Percentiles rank a stretch among this genome's conserved stretches.
Conservation (phyloP, 305 asterid genomes). For the Fraxinus xanthoxyloides region DNA sequence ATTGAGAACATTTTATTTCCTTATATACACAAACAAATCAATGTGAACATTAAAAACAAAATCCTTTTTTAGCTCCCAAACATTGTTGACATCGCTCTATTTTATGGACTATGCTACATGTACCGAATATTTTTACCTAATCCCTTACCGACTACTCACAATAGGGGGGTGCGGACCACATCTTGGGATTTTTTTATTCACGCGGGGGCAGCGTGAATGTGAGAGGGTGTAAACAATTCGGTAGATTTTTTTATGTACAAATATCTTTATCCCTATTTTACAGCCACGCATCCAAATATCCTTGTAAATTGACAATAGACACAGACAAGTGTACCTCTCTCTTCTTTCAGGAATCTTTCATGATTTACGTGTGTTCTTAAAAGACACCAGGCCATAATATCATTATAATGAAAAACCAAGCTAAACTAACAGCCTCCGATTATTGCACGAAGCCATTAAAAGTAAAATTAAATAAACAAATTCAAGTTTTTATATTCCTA, state of each 20-base stretch:
- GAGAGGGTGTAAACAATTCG: too few species aligned
- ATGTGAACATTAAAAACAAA: neutral
- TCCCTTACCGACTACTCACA: too few species aligned
- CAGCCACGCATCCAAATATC: neutral
- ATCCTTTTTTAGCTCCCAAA: neutral
- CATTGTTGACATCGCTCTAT: neutral
- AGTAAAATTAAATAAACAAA: neutral
- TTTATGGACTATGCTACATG: neutral
- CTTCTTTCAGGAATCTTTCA: neutral
- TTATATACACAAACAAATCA: neutral
- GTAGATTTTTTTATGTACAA: too few species aligned
- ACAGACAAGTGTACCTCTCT: neutral
- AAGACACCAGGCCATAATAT: neutral
- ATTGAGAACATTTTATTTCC: slow-evolving; percentile 9
- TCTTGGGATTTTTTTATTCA: too few species aligned
- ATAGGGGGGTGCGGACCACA: too few species aligned
- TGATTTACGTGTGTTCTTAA: neutral
- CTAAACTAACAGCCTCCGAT: neutral
- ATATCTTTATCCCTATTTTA: too few species aligned
- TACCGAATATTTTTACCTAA: too few species aligned
- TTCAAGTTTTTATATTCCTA: neutral
- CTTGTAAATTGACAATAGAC: neutral
- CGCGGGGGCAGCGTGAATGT: too few species aligned
- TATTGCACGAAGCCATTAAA: neutral
- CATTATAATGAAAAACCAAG: neutral